A percentile compares a stretch with the other conserved stretches of the same genome.
Evolutionary conservation across 208 protist species (phyloP).

Genomic region (Leishmania major): DNA sequence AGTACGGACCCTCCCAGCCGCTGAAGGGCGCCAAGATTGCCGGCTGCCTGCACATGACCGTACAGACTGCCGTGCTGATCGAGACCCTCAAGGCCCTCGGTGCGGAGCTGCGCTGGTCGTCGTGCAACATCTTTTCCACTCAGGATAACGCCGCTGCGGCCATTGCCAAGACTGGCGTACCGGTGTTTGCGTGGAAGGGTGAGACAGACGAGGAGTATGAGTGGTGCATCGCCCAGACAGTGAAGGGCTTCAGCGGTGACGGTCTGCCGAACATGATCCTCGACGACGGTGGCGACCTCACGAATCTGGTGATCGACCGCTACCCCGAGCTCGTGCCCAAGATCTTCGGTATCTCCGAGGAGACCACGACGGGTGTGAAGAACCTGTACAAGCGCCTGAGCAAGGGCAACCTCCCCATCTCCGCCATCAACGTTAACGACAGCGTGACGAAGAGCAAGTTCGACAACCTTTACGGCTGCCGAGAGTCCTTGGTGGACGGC

Average conservation of each 20-base stretch:
- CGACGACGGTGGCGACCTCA: slow-evolving; percentile 99
- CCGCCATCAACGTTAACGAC: slow-evolving; percentile 99
- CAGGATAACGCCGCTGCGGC: slow-evolving; percentile 92
- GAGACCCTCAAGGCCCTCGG: slow-evolving; percentile 98
- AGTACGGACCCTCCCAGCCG: slow-evolving; percentile 92
- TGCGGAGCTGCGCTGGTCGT: slow-evolving; percentile 97
- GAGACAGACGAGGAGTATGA: slow-evolving; percentile 99
- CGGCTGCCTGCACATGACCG: slow-evolving; percentile 99
- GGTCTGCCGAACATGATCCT: slow-evolving; percentile 98
- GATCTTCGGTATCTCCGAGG: slow-evolving; percentile 98
- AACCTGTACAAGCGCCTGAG: slow-evolving; percentile 98
- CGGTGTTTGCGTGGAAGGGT: slow-evolving; percentile 99
- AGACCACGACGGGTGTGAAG: slow-evolving; percentile 99
- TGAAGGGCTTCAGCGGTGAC: slow-evolving; percentile 90
- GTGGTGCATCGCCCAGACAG: slow-evolving; percentile 97
- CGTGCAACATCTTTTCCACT: slow-evolving; percentile 99
- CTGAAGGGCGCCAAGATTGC: slow-evolving; percentile 97
- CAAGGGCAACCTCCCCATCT: slow-evolving; percentile 95
- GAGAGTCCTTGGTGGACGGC: slow-evolving; percentile 99
- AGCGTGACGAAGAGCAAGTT: slow-evolving; percentile 99
- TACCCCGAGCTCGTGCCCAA: slow-evolving; percentile 92
- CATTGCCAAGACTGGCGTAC: slow-evolving; percentile 91
- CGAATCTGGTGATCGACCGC: slow-evolving; percentile 96
- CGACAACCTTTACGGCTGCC: slow-evolving; percentile 99
- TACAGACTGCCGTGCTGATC: slow-evolving; percentile 99